Evolutionary conservation across 1,284 basidiomycete species (phyloP), one percentile per base, ranked within the genome.

Genomic region (Ustilago cynodontis): DNA sequence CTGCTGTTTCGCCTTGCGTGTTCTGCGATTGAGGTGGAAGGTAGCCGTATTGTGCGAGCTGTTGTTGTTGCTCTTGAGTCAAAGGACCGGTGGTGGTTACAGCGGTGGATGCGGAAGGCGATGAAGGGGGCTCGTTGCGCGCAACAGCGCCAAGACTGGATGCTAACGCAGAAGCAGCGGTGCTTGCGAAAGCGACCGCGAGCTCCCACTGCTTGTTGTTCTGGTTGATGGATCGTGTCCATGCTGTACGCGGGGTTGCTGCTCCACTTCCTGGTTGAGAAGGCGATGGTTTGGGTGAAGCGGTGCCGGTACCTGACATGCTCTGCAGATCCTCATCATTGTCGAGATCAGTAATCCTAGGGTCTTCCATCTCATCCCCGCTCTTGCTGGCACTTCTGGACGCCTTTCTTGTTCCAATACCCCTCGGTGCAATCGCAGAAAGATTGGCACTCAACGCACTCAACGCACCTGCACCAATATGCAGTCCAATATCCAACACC

Each of bases 201-300:
- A 80, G 51, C 49, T 80, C 78, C 78, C 78, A 80, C 59, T 80
- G 78, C 50, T 67, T 63, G 63, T 69, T 69, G 61, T 71, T 71
- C 59, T 71, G 73, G 51, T 47, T 55, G 58, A 68, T 71, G 13
- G 73, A 68, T 6, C 68, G 43, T 1, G 39, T 61, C 73, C 74
- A 77, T 0, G 69, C 69, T 2, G 63, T 71, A 8, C 68, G 39
- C 5, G 68, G 68, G 8, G 68, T 71, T 2, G 73, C 65, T 0
- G 73, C 43, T 1, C 69, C 69, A 47, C 62, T 63, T 1, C 43
- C 58, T 2, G 66, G 60, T 20, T 66, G 51, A 20, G 68, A 65
- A 11, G 53, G 18, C 11, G 62, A 50, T 8, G 29, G 28, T 9
- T 28, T 5, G 2, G 52, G 51, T 16, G 65, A 68, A 5, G 29